Evolutionary conservation across 148 eudicot genomes (phyloP), one percentile per base, ranked within the genome.

Genomic region (Spergularia bocconei): DNA sequence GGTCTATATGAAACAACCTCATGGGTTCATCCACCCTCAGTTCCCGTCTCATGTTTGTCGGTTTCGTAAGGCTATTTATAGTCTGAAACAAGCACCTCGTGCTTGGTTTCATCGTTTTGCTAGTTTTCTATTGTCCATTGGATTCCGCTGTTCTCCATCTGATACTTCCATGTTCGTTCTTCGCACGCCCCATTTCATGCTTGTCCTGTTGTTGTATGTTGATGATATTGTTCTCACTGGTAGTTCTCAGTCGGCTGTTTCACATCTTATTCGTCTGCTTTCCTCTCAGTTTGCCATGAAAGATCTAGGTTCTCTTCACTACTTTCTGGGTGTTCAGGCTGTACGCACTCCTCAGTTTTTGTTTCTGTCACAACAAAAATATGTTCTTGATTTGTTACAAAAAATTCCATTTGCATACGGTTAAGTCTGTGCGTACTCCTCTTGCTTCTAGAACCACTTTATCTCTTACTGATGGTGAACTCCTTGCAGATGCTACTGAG

Each of bases 221-320:
- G 73, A 69, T 69, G 60, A 69, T 17, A 53, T 69, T 52, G 4
- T 69, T 23, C 29, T 52, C 23, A 38, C 41, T 41, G 47, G 60
- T 6, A 15, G 17, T 6, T 19, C 13, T 3, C 13, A 19, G 20
- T 12, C 39, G 1, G 3, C 23, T 13, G 0, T 23, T 3, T 3
- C 13, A 1, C 1, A 12, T 3, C 6, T 53, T 13, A 52, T 50
- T 50, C 16, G 7, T 52, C 39, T 19, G 23, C 41, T 69, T 4
- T 29, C 29, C 8, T 13, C 44, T 52, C 14, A 25, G 2, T 69
- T 69, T 17, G 54, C 5, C 14, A 69, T 69, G 12, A 69, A 69
- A 10, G 41, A 52, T 2, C 33, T 29, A 29, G 36, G 36, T 29
- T 29, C 36, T 29, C 36, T 29, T 29, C 36, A 29, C 36, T 29